Evolutionary conservation across 1,284 basidiomycete genomes (phyloP).

Genomic region (Boletus semigastroideus): DNA sequence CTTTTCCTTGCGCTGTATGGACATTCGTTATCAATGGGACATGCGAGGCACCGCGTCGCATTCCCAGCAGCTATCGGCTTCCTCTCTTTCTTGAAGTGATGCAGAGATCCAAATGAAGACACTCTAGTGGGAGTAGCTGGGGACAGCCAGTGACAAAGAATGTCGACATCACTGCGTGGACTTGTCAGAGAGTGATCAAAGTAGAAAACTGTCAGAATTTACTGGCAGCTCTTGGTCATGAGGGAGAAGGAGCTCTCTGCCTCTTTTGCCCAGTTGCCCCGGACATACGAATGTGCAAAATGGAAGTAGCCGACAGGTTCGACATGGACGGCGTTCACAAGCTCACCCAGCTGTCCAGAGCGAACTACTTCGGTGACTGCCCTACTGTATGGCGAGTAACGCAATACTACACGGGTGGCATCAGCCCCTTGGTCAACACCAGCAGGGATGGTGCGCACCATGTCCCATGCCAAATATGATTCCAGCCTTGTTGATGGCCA

Average conservation of each 20-base stretch:
- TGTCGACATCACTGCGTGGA: constrained; percentile 70
- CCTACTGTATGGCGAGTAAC: constrained; percentile 80
- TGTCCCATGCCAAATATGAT: constrained; percentile 86
- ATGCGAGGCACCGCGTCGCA: constrained; percentile 72
- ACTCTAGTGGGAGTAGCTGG: constrained; percentile 63
- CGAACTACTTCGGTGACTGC: constrained; percentile 70
- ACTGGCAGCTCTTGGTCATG: constrained; percentile 91
- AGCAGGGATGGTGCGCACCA: constrained; percentile 42
- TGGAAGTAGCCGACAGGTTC: constrained; percentile 81
- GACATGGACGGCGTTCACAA: constrained; percentile 76
- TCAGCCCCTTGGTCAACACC: neutral
- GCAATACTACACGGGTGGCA: constrained; percentile 58
- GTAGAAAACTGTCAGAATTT: constrained; percentile 22
- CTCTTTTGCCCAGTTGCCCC: constrained; percentile 79
- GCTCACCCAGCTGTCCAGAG: constrained; percentile 69
- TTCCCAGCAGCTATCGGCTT: constrained; percentile 70
- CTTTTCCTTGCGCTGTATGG: constrained; percentile 85
- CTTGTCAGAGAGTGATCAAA: constrained; percentile 1
- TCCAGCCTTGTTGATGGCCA: constrained; percentile 62
- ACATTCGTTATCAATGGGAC: constrained; percentile 68
- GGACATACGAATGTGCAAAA: constrained; percentile 84
- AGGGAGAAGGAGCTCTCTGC: constrained; percentile 72
- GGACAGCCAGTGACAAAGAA: constrained; percentile 75
- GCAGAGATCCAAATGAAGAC: constrained; percentile 81
- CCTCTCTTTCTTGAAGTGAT: constrained; percentile 71